phyloP scores from a whole-genome alignment of 352 stramenopile genomes.

The Globisporangium camurandrum region DNA sequence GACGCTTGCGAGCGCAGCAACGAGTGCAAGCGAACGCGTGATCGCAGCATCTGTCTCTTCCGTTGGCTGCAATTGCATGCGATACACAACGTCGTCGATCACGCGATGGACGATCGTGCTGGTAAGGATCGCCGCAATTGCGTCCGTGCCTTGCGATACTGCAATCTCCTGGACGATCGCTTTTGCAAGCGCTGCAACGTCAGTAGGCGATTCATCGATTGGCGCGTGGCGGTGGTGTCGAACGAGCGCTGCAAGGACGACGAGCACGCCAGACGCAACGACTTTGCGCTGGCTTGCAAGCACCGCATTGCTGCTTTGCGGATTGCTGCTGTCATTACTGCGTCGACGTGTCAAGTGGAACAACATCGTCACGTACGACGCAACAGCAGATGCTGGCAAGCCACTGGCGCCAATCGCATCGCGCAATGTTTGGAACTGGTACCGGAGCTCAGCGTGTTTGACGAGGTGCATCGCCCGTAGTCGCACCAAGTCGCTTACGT shows the following conservation, averaged over 20 bases:
- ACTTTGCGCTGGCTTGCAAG: constrained; percentile 42
- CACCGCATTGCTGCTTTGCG: constrained; percentile 12
- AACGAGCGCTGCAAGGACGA: constrained; percentile 39
- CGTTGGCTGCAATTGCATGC: constrained; percentile 3
- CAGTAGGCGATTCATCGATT: constrained; percentile 18
- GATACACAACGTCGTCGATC: constrained; percentile 21
- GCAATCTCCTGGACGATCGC: constrained; percentile 36
- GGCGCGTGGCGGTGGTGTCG: too few species aligned
- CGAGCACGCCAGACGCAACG: constrained; percentile 42
- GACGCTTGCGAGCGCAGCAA: constrained; percentile 6
- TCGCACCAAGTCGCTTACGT: constrained; percentile 39
- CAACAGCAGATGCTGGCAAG: constrained; percentile 31
- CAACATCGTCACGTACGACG: constrained; percentile 57
- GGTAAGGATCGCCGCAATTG: constrained; percentile 49
- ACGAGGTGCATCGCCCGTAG: constrained; percentile 67
- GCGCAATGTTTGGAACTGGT: constrained; percentile 58
- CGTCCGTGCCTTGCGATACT: constrained; percentile 27
- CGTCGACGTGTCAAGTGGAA: constrained; percentile 26
- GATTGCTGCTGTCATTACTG: constrained; percentile 7
- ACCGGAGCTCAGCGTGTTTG: constrained; percentile 59
- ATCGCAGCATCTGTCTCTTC: constrained; percentile 1
- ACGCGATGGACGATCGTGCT: constrained; percentile 54
- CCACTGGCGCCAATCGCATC: constrained; percentile 31
- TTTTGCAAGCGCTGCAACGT: constrained; percentile 49
- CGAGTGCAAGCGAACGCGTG: constrained; percentile 11